Evolutionary conservation across 1,139 yeast species (phyloP), one percentile per base, ranked within the genome.

Genomic region (Lodderomyces oxycetoniae): DNA sequence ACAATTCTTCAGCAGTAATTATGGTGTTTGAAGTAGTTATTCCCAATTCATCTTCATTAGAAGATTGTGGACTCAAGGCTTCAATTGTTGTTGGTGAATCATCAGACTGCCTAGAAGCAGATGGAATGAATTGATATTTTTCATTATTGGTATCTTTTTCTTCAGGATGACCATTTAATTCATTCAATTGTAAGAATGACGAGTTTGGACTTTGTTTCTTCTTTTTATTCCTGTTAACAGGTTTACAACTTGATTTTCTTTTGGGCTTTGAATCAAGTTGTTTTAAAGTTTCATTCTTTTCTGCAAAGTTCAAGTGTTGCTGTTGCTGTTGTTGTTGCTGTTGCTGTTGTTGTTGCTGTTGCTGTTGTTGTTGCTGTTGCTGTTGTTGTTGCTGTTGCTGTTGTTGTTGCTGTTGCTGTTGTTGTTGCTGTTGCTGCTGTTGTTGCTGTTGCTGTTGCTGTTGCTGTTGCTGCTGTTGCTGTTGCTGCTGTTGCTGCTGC

Each of bases 51-150:
- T 38, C 41, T 23, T 39, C 38, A 10, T 32, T 34, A 17, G 42
- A 32, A 7, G 50, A 51, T 11, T 43, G 46, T 1, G 53, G 49
- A 21, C 51, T 47, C 16, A 41, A 23, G 8, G 43, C 38, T 25
- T 47, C 52, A 15, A 48, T 39, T 3, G 49, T 44, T 16, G 46
- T 40, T 9, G 44, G 44, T 12, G 45, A 38, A 21, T 43, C 46
- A n/a, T 29, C 30, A 21, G 28, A 19, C 22, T 19, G 22, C 7
- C 22, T 19, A 7, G 10, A 10, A 19, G 22, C 9, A 7, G 7
- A 7, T 19, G 22, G 9, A 19, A 19, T 19, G 9, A 10, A 19
- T 19, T 19, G 7, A 25, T 13, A 13, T 11, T n/a, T n/a, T n/a
- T n/a, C 14, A 5, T n/a, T 5, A 26, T 26, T 26, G n/a, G 15